Percentiles rank a stretch among this genome's conserved stretches.
phyloP scores from a whole-genome alignment of 2,329 filamentous ascomycete genomes.

The Periconia sp. region DNA sequence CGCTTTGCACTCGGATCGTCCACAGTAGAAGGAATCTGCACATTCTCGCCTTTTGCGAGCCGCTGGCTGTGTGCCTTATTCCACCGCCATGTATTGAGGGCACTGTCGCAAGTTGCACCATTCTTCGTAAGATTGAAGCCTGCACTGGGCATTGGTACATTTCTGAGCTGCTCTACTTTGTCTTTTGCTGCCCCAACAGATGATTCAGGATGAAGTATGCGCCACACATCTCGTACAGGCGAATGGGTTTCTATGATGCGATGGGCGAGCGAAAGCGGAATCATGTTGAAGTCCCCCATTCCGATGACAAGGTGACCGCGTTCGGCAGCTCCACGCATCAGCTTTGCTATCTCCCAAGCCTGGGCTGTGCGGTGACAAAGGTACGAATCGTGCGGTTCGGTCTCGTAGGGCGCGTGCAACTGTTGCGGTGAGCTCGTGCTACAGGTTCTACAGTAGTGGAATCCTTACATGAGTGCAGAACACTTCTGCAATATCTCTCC shows the following conservation, averaged over 20 bases:
- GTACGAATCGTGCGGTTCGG: conserved; percentile 81
- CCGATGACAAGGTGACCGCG: conserved; percentile 83
- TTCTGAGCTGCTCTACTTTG: conserved; percentile 69
- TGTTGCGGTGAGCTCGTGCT: conserved; percentile 53
- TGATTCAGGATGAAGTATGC: conserved; percentile 80
- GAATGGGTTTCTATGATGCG: conserved; percentile 79
- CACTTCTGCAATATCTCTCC: conserved; percentile 77
- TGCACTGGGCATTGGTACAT: conserved; percentile 73
- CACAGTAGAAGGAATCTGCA: conserved; percentile 68
- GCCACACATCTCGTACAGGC: conserved; percentile 83
- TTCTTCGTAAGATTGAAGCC: conserved; percentile 80
- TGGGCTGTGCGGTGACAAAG: conserved; percentile 89
- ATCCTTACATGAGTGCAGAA: conserved; percentile 81
- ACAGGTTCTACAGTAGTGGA: conserved; percentile 25
- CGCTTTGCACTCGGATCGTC: conserved; percentile 80
- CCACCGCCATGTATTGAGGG: conserved; percentile 95
- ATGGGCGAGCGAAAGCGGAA: conserved; percentile 85
- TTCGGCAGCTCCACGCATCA: conserved; percentile 81
- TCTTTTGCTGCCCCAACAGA: conserved; percentile 77
- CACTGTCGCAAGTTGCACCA: conserved; percentile 84
- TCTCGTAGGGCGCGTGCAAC: conserved; percentile 86
- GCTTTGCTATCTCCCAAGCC: conserved; percentile 91
- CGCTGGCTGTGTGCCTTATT: conserved; percentile 71
- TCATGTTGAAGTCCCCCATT: conserved; percentile 95
- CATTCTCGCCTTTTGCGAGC: conserved; percentile 69